These are phyloP conservation scores for Onygena corvina DNA, from an alignment of 2,329 filamentous ascomycete genomes.

Conservation along the genomic window DNA sequence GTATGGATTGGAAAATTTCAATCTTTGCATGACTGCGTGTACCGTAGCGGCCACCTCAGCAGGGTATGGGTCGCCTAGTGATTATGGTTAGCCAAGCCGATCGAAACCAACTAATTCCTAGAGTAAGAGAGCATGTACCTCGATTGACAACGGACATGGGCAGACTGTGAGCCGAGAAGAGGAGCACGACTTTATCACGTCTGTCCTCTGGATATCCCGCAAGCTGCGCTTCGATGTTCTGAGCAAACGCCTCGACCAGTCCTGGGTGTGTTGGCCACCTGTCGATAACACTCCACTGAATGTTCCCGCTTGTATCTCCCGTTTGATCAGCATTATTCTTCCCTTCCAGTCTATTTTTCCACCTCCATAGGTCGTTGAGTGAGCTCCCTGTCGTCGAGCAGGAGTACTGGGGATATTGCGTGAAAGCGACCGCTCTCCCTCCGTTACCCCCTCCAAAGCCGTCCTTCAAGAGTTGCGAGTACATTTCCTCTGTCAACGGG, in stretches of 20 bases:
- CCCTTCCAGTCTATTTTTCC: constrained; percentile 73
- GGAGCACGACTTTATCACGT: constrained; percentile 65
- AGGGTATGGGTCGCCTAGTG: constrained; percentile 75
- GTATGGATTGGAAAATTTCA: constrained; percentile 82
- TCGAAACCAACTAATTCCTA: too few relatives aligned
- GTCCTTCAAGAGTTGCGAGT: constrained; percentile 66
- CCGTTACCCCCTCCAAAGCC: constrained; percentile 82
- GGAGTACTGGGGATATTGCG: constrained; percentile 96
- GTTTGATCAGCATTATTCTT: constrained; percentile 47
- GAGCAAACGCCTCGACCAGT: constrained; percentile 80
- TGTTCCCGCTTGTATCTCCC: constrained; percentile 44
- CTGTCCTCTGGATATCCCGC: constrained; percentile 71
- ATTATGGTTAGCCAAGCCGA: constrained; percentile 6
- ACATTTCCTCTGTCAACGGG: constrained; percentile 90
- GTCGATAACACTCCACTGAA: constrained; percentile 96
- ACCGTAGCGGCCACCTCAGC: constrained; percentile 93
- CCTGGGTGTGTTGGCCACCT: constrained; percentile 90
- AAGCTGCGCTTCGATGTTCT: constrained; percentile 79
- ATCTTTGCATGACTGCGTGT: constrained; percentile 85
- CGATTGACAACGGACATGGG: constrained; percentile 97
- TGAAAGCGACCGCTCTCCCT: constrained; percentile 92
- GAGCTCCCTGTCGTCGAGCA: constrained; percentile 96
- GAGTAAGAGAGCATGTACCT: constrained; percentile 37
- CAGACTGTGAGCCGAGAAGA: constrained; percentile 91
- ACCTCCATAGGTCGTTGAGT: constrained; percentile 95